Evolutionary conservation across 495 filamentous ascomycete species (phyloP), one percentile per base, ranked within the genome.

Genomic region (Aspergillus coremiiformis): DNA sequence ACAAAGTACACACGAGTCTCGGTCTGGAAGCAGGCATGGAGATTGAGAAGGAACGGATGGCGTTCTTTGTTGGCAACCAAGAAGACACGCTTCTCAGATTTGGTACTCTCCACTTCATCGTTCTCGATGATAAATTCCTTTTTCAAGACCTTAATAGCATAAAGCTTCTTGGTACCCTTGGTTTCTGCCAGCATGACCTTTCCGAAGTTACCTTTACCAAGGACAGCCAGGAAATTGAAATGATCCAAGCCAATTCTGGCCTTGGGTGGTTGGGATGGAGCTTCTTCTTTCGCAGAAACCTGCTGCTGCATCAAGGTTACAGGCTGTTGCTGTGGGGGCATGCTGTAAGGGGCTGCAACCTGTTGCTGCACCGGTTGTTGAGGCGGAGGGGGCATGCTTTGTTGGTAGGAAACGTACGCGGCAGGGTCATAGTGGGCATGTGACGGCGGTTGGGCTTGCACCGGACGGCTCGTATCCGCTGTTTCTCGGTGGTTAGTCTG

Each of bases 81-180:
- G 71, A 97, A 92, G 27, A 99, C 93, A 53, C 94, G 80, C 78
- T 97, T 97, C 73, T 99, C 93, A 5, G 94, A 97, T 62, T 90
- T 84, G 32, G 87, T 95, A 72, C 94, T 97, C 67, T 99, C 93
- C n/a, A 99, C 93, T 70, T 99, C 93, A 68, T 99, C 93, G 57
- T 99, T 95, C 67, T 99, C 93, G 52, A 99, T 99, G 65, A 99
- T 99, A 67, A 99, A 99, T 59, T 99, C 93, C 76, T 99, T 99
- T 79, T 99, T 99, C 61, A 99, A 76, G 26, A 99, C 93, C 70
- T 99, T 99, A 69, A 99, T 99, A 48, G 93, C 93, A 66, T 97
- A 99, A 26, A 99, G 75, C 65, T 93, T 86, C 65, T 90, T 89
- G 20, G 84, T 79, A 39, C 82, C 80, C 75, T 99, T 99, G 4